Evolutionary conservation across 768 basidiomycete species (phyloP), one percentile per base, ranked within the genome.

Genomic region (Tubosaeta sp.): DNA sequence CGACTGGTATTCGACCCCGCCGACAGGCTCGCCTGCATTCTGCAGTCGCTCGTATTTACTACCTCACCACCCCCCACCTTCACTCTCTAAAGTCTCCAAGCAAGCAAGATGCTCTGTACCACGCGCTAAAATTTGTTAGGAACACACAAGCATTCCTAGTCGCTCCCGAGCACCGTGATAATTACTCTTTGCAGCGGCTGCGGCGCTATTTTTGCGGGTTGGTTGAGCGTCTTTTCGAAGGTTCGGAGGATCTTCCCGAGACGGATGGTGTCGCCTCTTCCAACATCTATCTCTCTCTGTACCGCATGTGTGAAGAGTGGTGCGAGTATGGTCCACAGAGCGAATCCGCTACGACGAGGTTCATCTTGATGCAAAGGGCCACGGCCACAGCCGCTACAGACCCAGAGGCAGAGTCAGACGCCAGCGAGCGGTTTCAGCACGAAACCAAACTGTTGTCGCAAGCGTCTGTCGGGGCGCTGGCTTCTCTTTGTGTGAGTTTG

Each of bases 171-270:
- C 79, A 83, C 59, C 81, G 86, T 24, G 86, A 91, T 44, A 86
- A 86, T 54, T 83, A 80, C 58, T 80, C 87, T 2, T 69, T 93
- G 24, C 90, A 94, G 55, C 80, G 84, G 8, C 73, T 95, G 27
- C 84, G 94, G 25, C 83, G 91, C 22, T 94, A 90, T 65, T 96
- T 95, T 66, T 96, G 94, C 60, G 87, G 90, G 18, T 82, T 87
- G 0, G 82, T 96, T 4, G 90, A 94, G 66, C 83, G 87, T 44
- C 77, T 96, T 10, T 92, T 94, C 53, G 86, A 91, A 56, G 86
- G 81, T 13, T 69, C 89, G 27, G 78, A 83, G 3, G 76, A 75
- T 30, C 73, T 91, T 25, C 83, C 84, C 44, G 84, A 87, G 52
- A 81, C 83, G 1, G 90, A 93, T 46, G 76, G 84, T 5, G 90